Conservation (phyloP, 768 basidiomycete genomes). For the Lactifluus piperatus region DNA sequence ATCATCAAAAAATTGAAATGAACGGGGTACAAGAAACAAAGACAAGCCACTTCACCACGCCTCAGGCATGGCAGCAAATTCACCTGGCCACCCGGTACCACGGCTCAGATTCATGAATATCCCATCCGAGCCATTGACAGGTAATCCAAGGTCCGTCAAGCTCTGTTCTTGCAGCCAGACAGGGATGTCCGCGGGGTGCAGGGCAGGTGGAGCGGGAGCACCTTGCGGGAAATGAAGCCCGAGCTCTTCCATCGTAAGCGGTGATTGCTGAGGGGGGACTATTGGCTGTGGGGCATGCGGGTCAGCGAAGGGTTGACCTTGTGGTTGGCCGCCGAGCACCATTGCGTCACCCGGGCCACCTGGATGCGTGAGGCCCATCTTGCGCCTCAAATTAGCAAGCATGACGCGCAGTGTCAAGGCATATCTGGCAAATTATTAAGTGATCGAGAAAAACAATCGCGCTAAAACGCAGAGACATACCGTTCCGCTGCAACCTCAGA, state of each 20-base stretch:
- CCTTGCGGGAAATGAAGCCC: conserved; percentile 64
- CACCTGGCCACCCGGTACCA: conserved; percentile 66
- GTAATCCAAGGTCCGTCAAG: conserved; percentile 81
- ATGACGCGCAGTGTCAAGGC: conserved; percentile 87
- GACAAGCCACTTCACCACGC: conserved; percentile 51
- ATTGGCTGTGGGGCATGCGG: conserved; percentile 38
- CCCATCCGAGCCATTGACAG: conserved; percentile 85
- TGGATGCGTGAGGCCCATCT: conserved; percentile 50
- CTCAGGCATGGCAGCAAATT: conserved; percentile 70
- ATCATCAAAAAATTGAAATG: background rate
- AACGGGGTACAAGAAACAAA: background rate
- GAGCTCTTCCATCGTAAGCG: conserved; percentile 80
- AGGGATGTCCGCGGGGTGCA: conserved; percentile 80
- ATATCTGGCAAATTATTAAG: conserved; percentile 42
- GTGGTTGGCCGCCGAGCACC: conserved; percentile 38
- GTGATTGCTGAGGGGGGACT: conserved; percentile 27
- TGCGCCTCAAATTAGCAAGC: conserved; percentile 86
- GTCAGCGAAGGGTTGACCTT: conserved; percentile 40
- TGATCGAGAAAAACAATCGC: background rate
- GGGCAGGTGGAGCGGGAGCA: conserved; percentile 39
- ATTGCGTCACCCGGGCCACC: conserved; percentile 26
- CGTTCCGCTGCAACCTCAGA: conserved; percentile 93
- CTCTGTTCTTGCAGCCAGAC: conserved; percentile 92
- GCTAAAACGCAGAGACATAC: conserved; percentile 25
- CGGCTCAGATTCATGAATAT: conserved; percentile 75